These are phyloP conservation scores for Globisporangium cylindrosporum DNA, from an alignment of 352 stramenopile genomes.

Conservation along the genomic window DNA sequence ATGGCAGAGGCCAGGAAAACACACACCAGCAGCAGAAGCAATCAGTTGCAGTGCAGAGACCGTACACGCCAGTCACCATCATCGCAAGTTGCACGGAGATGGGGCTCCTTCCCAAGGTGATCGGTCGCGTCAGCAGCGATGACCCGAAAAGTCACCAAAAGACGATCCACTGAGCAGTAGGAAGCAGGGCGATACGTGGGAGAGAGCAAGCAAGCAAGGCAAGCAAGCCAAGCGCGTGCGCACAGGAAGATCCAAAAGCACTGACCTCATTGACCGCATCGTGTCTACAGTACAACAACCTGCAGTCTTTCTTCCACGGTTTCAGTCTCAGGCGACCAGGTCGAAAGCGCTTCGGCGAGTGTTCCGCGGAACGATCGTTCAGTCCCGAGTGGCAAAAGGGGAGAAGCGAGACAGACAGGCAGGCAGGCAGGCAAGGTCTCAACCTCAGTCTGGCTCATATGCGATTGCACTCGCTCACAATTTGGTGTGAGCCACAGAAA, in stretches of 20 bases:
- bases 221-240: neutral
- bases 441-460: neutral
- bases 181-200: neutral
- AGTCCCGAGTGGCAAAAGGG: neutral
- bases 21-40: neutral
- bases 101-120: neutral
- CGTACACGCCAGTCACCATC: neutral
- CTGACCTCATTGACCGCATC: neutral
- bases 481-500: no score
- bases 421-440: neutral
- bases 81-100: neutral
- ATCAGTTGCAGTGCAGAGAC: neutral
- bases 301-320: no score
- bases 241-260: neutral
- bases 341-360: neutral
- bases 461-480: no score
- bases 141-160: neutral
- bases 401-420: neutral
- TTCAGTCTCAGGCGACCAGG: neutral
- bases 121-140: neutral
- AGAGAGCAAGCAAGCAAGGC: neutral
- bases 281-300: no score
- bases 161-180: neutral
- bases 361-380: neutral
- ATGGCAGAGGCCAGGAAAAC: neutral